Base-by-base conservation (phyloP, 805 yeast genomes). In the Zygoascus ofunaensis region DNA sequence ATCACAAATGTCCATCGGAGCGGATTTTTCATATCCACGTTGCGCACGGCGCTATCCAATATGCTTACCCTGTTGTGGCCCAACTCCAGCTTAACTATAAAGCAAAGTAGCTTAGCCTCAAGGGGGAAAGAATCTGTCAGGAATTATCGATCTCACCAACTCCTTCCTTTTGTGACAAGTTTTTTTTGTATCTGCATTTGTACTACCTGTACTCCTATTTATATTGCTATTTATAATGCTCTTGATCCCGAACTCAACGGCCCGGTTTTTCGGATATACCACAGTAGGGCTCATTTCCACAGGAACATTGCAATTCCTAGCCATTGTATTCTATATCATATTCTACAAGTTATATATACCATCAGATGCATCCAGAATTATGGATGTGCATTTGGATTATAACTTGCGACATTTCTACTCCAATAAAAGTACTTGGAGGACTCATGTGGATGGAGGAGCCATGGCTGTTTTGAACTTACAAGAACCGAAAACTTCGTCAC, bases 331-430 rank as follows among this genome's bases (percentile, higher is more conserved):
- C 36, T 56, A 56, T 37, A 33, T 46, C 14, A 33, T 42, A 3
- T 37, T 50, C 20, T 55, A 56, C 43, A 34, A 46, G 26, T 41
- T 43, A 17, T 55, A 54, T 44, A 46, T 56, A 17, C 60, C 62
- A 4, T 40, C 48, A 2, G 19, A 18, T 39, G 46, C 54, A 10
- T 39, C 43, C 19, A 44, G 47, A 12, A 23, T 42, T 4, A 23
- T 47, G 12, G 45, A 46, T 2, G 41, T 58, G 33, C 45, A 50
- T 33, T 46, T 56, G 35, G 55, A 50, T 38, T 53, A 46, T 36
- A 43, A 50, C 17, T 42, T 37, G 19, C 38, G 39, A 17, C 7
- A 26, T 8, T 12, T 26, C 12, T 7, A 8, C 7, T 8, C 7
- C 30, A 26, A 26, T 26, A 7, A 8, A 26, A 26, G 12, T 26